These are phyloP conservation scores for Begonia peltatifolia DNA, from an alignment of 306 rosid genomes.

Conservation along the genomic window DNA sequence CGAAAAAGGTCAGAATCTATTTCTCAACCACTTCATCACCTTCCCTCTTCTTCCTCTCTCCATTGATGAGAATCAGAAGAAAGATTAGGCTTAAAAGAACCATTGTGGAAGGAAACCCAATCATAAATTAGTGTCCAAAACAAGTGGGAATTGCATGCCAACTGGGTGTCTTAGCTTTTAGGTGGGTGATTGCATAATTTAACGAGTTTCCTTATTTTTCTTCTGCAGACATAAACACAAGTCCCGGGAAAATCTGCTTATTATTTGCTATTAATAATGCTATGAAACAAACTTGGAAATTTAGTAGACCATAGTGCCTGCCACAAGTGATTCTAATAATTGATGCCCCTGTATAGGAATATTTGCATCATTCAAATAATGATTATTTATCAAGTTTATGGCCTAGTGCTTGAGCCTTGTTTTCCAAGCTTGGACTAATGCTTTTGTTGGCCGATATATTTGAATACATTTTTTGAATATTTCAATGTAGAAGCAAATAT, in stretches of 20 bases:
- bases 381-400: no score
- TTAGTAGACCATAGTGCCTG: background rate
- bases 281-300: constrained; percentile 3
- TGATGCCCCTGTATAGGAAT: background rate
- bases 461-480: background rate
- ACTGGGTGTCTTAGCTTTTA: constrained; percentile 18
- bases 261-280: constrained; percentile 1
- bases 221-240: background rate
- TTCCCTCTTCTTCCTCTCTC: background rate
- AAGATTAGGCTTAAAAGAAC: background rate
- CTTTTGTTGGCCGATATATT: background rate
- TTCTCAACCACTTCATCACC: constrained; percentile 23
- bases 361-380: background rate
- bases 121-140: background rate
- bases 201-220: constrained; percentile 9
- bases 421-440: background rate
- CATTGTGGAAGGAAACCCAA: background rate
- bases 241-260: background rate
- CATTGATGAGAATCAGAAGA: background rate
- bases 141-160: constrained; percentile 20
- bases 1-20: constrained; percentile 34
- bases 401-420: no score
- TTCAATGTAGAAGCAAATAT: background rate
- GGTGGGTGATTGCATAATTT: constrained; percentile 23
- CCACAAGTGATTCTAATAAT: background rate